These are phyloP conservation scores for Fusarium nodosum DNA, from an alignment of 2,329 filamentous ascomycete species.

Conservation along the genomic window DNA sequence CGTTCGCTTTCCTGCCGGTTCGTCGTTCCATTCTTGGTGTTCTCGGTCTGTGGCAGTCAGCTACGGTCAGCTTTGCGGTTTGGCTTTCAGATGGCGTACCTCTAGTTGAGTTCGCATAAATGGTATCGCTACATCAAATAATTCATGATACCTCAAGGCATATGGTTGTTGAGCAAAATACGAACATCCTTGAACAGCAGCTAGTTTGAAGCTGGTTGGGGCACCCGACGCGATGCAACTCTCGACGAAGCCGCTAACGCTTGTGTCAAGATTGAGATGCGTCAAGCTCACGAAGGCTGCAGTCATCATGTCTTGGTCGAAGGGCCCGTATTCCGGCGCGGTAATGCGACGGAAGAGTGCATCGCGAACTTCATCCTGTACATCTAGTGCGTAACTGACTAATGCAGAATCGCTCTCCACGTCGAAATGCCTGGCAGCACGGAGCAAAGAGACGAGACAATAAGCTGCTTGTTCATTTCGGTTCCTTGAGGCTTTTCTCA, in stretches of 20 bases:
- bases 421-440: conserved; percentile 74
- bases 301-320: conserved; percentile 75
- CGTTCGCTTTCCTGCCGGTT: conserved; percentile 30
- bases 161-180: conserved; percentile 70
- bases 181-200: conserved; percentile 72
- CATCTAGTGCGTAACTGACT: conserved; percentile 76
- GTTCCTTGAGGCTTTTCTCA: conserved; percentile 73
- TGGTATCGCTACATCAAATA: conserved; percentile 68
- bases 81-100: conserved; percentile 56
- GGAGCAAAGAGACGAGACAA: conserved; percentile 73
- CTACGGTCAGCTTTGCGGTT: conserved; percentile 1
- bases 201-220: conserved; percentile 72
- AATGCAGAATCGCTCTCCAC: conserved; percentile 73
- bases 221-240: conserved; percentile 69
- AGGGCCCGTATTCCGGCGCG: conserved; percentile 62
- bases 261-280: conserved; percentile 71
- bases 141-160: conserved; percentile 63
- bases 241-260: conserved; percentile 68
- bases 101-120: conserved; percentile 71
- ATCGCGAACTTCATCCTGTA: conserved; percentile 76
- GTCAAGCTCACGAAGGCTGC: conserved; percentile 75
- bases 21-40: conserved; percentile 30
- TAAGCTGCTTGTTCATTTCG: conserved; percentile 76
- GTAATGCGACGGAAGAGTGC: conserved; percentile 71
- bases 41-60: conserved; percentile 32